These are phyloP conservation scores for Rhizopus stolonifer DNA, from an alignment of 371 early-diverging fungal species.

Conservation along the genomic window DNA sequence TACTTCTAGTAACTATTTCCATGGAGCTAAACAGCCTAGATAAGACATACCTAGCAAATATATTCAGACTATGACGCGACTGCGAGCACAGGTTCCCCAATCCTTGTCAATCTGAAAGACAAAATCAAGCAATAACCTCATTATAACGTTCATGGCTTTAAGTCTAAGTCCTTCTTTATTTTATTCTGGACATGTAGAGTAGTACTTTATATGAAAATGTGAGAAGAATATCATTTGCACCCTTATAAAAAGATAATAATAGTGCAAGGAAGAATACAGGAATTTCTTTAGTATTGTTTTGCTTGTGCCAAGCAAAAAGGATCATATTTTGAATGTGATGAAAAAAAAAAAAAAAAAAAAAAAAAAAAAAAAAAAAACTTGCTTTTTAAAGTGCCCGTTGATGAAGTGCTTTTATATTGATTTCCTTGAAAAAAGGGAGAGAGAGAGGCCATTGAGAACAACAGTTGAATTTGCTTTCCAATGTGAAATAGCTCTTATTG, in stretches of 20 bases:
- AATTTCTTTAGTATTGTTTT: constrained; percentile 2
- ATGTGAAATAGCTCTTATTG: too few species aligned
- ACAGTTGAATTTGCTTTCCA: too few species aligned
- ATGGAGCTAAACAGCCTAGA: constrained; percentile 7
- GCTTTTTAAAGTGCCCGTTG: too few species aligned
- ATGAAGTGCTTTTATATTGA: too few species aligned
- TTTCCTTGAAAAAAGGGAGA: too few species aligned
- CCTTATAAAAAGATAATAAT: constrained; percentile 3
- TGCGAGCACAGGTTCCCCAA: constrained; percentile 5
- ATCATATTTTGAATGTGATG: constrained; percentile 1
- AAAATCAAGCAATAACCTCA: constrained; percentile 1
- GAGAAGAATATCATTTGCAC: constrained; percentile 1
- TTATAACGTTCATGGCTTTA: constrained; percentile 4
- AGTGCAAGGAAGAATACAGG: constrained; percentile 3
- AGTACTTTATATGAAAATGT: constrained; percentile 3
- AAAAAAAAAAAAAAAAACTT: too few species aligned
- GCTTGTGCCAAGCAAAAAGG: constrained; percentile 1
- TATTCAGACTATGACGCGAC: constrained; percentile 3
- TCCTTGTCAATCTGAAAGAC: constrained; percentile 8
- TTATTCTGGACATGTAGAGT: constrained; percentile 3
- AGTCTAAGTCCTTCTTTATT: constrained; percentile 4
- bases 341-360: too few species aligned
- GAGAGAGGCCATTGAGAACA: too few species aligned
- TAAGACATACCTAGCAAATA: constrained; percentile 5
- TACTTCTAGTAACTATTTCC: constrained; percentile 4